A percentile compares a stretch with the other conserved stretches of the same genome.
These are phyloP conservation scores for Pulchroboletus neoregius DNA, from an alignment of 1,284 basidiomycete species.

Conservation along the genomic window DNA sequence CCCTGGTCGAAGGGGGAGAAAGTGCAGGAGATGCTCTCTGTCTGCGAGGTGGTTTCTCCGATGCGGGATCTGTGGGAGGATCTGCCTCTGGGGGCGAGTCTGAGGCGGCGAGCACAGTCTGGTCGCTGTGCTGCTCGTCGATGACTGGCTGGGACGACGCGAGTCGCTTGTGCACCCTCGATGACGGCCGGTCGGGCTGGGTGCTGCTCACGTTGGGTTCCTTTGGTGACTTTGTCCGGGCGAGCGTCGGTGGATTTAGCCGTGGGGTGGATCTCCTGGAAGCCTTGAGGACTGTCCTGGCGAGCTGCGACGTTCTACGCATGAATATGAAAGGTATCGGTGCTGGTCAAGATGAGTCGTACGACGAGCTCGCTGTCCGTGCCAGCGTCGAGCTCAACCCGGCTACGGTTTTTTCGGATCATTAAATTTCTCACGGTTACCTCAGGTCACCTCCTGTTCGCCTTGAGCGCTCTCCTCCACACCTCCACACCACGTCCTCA, in stretches of 20 bases:
- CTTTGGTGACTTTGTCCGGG: constrained; percentile 26
- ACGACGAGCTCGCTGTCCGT: constrained; percentile 9
- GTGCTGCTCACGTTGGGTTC: constrained; percentile 17
- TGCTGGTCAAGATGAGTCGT: not conserved
- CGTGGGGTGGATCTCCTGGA: constrained; percentile 8
- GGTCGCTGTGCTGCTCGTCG: constrained; percentile 19
- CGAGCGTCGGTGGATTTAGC: constrained; percentile 14
- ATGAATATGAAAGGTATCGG: constrained; percentile 6
- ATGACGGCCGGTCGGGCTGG: constrained; percentile 20
- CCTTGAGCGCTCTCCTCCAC: not conserved
- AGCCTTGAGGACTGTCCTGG: constrained; percentile 18
- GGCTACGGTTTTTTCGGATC: constrained; percentile 1
- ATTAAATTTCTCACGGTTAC: constrained; percentile 20
- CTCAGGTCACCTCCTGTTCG: constrained; percentile 13
- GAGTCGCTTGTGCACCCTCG: constrained; percentile 35
- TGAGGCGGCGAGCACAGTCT: constrained; percentile 7
- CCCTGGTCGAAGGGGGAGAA: constrained; percentile 31
- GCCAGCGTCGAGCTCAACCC: not conserved
- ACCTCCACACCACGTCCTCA: not conserved
- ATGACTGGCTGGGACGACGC: constrained; percentile 30
- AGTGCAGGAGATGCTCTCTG: constrained; percentile 29
- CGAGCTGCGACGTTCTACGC: constrained; percentile 27
- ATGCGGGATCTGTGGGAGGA: constrained; percentile 26
- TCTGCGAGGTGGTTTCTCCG: constrained; percentile 40
- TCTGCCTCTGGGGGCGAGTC: constrained; percentile 25